Base-by-base conservation (phyloP, 2,329 filamentous ascomycete species). In the Botrytis fabae region DNA sequence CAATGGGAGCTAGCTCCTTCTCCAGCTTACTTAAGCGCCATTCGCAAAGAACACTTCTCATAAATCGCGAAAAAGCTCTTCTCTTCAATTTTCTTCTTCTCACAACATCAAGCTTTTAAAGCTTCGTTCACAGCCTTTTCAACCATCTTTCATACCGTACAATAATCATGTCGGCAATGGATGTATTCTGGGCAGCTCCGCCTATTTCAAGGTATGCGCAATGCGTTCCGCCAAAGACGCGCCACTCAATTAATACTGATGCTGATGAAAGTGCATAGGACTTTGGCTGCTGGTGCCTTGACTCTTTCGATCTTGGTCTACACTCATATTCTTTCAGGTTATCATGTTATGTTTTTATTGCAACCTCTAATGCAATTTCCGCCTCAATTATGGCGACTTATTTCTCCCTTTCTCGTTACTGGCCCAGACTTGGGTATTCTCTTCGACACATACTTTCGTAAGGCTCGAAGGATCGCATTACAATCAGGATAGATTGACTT, bases 371-470 rank as follows among this genome's bases (percentile, higher is more conserved):
- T 90, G 79, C 86, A 85, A 68, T 80, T 86, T 48, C 82, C 87
- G 35, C 81, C 81, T 10, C 77, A 83, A 72, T n/a, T 83, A 76
- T 83, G 82, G 82, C 80, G 82, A 66, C 44, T 81, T 20, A 64
- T 80, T 25, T 81, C 82, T 32, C 78, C 80, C 48, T 83, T 83
- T 73, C 75, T 83, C 44, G 75, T 83, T 46, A 82, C 81, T 18
- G 79, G 80, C 8, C 75, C 76, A 35, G 69, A 79, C 25, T 69
- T 83, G 32, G 75, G 82, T 60, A 87, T 93, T 75, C 79, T 93
- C 69, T 85, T 92, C 80, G 91, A 93, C 81, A 88, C 92, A 66
- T 92, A 92, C 83, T 90, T 92, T 80, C 82, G 88, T 90, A 84
- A 78, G 87, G 73, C 70, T 76, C 75, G 73, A 75, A 74, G 42